These are phyloP conservation scores for Entomortierella lignicola DNA, from an alignment of 192 early-diverging fungal genomes.

Conservation along the genomic window DNA sequence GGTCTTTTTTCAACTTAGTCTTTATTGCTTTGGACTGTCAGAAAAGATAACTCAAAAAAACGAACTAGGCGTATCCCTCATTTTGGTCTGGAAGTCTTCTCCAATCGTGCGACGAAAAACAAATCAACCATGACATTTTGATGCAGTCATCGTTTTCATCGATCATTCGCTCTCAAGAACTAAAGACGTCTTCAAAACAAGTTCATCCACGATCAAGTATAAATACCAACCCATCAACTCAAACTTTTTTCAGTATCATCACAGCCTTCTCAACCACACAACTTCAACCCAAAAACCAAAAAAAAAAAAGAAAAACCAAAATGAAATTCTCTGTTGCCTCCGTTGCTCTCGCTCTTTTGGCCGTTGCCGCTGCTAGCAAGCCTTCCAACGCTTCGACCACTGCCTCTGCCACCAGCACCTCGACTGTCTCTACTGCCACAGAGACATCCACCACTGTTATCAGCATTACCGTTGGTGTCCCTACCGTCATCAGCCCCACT, in stretches of 20 bases:
- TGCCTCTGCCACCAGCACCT: conserved; percentile 1
- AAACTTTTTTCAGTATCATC: neutral
- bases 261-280: neutral
- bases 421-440: conserved; percentile 1
- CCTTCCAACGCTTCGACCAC: neutral
- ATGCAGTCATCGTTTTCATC: neutral
- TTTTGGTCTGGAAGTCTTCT: neutral
- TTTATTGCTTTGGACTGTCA: neutral
- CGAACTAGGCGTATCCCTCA: neutral
- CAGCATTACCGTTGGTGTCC: conserved; percentile 11
- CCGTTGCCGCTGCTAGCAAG: conserved; percentile 14
- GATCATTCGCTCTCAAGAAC: no score
- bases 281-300: neutral
- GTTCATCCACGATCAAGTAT: no score
- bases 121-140: neutral
- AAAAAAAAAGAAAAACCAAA: conserved; percentile 2
- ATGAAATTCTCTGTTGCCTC: conserved; percentile 42
- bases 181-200: no score
- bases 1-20: neutral
- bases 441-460: neutral
- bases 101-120: neutral
- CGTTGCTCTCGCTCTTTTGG: conserved; percentile 9
- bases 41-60: neutral
- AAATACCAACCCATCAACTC: neutral
- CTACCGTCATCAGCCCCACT: conserved; percentile 9